Evolutionary conservation across 2,329 filamentous ascomycete genomes (phyloP).

Genomic region (Alternaria panax): DNA sequence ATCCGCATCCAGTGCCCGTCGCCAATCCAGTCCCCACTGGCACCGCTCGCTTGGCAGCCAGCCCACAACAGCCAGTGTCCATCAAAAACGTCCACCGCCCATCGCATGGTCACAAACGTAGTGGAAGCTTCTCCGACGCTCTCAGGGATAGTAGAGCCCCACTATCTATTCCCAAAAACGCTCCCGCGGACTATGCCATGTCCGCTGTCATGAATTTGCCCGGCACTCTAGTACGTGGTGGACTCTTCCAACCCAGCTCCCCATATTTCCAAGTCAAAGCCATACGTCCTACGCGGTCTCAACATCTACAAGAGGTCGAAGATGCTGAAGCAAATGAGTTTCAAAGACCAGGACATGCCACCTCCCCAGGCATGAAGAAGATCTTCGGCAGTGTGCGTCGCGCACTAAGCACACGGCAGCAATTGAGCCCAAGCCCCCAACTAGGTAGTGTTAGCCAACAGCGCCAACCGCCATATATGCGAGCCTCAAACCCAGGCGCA

Average conservation of each 20-base stretch:
- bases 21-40: conserved; percentile 41
- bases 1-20: conserved; percentile 49
- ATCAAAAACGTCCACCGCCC: conserved; percentile 38
- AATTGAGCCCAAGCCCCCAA: conserved; percentile 33
- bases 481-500: conserved; percentile 41
- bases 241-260: conserved; percentile 81
- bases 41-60: conserved; percentile 39
- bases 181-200: conserved; percentile 53
- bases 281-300: conserved; percentile 42
- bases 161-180: conserved; percentile 56
- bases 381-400: conserved; percentile 86
- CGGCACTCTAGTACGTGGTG: conserved; percentile 86
- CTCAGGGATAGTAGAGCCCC: conserved; percentile 71
- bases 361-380: conserved; percentile 77
- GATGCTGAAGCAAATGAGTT: conserved; percentile 32
- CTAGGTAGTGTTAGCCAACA: conserved; percentile 28
- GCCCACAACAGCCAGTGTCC: conserved; percentile 37
- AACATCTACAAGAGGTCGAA: conserved; percentile 42
- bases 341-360: conserved; percentile 32
- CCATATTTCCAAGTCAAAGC: conserved; percentile 72
- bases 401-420: conserved; percentile 71
- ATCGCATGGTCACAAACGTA: conserved; percentile 73
- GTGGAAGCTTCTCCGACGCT: conserved; percentile 87
- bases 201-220: conserved; percentile 72
- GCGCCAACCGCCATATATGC: conserved; percentile 32